Evolutionary conservation across 805 yeast genomes (phyloP), one percentile per base, ranked within the genome.

Genomic region (Schizosaccharomyces lindneri): DNA sequence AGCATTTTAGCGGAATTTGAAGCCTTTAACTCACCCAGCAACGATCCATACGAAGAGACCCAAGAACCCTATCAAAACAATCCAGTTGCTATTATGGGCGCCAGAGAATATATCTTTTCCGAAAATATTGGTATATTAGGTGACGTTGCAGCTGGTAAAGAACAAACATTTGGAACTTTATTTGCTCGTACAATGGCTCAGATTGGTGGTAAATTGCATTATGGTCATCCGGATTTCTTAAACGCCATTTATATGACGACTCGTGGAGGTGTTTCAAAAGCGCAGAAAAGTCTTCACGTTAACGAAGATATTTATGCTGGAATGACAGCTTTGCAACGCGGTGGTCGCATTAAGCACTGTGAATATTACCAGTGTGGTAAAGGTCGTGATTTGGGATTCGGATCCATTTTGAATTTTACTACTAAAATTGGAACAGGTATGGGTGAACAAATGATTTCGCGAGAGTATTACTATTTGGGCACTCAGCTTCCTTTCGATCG

Each of bases 261-360:
- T 2, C 78, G 97, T 72, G 97, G 97, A 48, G 97, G 97, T 15
- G 79, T 90, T 3, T 87, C 97, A 1, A 89, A 89, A 70, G 96
- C 95, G 1, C 97, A 89, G 71, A 87, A 83, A 70, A 94, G 97
- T 11, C 74, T 89, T 63, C 97, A 89, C 71, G 73, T 89, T 68
- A 89, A 89, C 73, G 97, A 89, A 70, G 97, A 89, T 75, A 90
- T 89, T 46, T 89, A 85, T 72, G 97, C 97, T 21, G 97, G 97
- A 59, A 90, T 89, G 85, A 86, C 75, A 64, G 96, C 95, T 0
- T 70, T 85, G 65, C 75, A 85, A 68, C 78, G 97, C 63, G 97
- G 97, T 55, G 97, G 97, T 1, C 77, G 90, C 66, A 89, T 89
- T 64, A 89, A 89, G 73, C 97, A 90, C 71, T 85, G 95, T 72